phyloP scores from a whole-genome alignment of 148 eudicot species.

The Rhododendron griersonianum region DNA sequence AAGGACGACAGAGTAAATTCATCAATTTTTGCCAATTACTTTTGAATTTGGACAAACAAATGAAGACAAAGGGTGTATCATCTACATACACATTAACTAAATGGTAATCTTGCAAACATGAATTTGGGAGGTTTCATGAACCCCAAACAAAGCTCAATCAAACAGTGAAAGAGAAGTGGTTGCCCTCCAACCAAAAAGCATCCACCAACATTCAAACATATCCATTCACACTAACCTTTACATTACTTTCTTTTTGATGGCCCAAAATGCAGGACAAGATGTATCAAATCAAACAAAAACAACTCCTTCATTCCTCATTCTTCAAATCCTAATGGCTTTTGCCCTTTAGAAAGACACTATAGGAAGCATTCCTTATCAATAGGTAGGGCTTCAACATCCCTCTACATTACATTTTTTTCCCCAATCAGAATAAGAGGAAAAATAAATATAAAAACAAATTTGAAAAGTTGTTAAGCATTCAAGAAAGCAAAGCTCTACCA shows the following conservation, averaged over 20 bases:
- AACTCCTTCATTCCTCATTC: slow-evolving; percentile 19
- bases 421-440: slow-evolving; percentile 1
- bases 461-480: slow-evolving; percentile 15
- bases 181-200: slow-evolving; percentile 9
- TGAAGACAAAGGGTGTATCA: neutral
- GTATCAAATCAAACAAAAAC: slow-evolving; percentile 21
- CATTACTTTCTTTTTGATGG: slow-evolving; percentile 7
- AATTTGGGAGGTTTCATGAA: neutral
- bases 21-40: too few relatives aligned
- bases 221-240: slow-evolving; percentile 8
- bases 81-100: neutral
- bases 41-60: too few relatives aligned
- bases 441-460: neutral
- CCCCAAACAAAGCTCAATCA: slow-evolving; percentile 2
- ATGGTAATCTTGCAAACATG: neutral
- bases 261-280: slow-evolving; percentile 19
- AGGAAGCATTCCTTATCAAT: slow-evolving; percentile 17
- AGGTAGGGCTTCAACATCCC: slow-evolving; percentile 12
- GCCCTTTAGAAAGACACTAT: slow-evolving; percentile 12
- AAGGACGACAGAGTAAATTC: too few relatives aligned
- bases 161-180: slow-evolving; percentile 1
- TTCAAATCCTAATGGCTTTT: slow-evolving; percentile 12
- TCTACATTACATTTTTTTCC: slow-evolving; percentile 1
- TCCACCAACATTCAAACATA: slow-evolving; percentile 5
- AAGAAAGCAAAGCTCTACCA: neutral